phyloP scores from a whole-genome alignment of 2,329 filamentous ascomycete species.

The Colletotrichum viniferum region DNA sequence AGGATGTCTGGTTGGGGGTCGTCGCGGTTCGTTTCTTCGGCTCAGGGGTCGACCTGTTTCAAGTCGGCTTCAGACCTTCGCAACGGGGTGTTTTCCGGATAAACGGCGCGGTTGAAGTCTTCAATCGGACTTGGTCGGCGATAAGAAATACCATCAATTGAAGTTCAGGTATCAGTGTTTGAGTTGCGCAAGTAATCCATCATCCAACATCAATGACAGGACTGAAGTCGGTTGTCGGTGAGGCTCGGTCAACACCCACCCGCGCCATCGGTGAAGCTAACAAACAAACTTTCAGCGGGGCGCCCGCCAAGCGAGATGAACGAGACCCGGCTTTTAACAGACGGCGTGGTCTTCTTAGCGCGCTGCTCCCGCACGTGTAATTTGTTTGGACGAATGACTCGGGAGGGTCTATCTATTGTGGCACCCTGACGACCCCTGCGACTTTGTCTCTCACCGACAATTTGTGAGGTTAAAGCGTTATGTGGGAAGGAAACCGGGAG shows the following conservation, averaged over 20 bases:
- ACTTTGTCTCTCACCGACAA: slow-evolving; percentile 6
- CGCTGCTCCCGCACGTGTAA: neutral
- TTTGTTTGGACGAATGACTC: slow-evolving; percentile 14
- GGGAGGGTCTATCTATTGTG: neutral
- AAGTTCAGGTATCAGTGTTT: neutral
- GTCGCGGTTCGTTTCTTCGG: neutral
- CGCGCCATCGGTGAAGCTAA: neutral
- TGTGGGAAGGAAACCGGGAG: neutral
- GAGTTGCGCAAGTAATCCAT: neutral
- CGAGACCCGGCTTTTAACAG: neutral
- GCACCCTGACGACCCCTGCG: neutral
- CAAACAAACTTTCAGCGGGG: neutral
- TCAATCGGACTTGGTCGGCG: neutral
- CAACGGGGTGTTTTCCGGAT: neutral
- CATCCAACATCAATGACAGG: neutral
- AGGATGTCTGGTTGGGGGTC: neutral
- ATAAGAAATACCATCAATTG: neutral
- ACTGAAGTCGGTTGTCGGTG: neutral
- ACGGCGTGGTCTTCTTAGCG: neutral
- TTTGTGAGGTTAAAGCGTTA: neutral
- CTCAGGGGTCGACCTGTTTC: neutral
- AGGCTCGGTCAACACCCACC: neutral
- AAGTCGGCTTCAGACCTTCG: neutral
- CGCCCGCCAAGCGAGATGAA: slow-evolving; percentile 12
- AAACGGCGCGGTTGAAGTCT: neutral